These are phyloP conservation scores for Russula sp. DNA, from an alignment of 768 basidiomycete genomes.

Conservation along the genomic window DNA sequence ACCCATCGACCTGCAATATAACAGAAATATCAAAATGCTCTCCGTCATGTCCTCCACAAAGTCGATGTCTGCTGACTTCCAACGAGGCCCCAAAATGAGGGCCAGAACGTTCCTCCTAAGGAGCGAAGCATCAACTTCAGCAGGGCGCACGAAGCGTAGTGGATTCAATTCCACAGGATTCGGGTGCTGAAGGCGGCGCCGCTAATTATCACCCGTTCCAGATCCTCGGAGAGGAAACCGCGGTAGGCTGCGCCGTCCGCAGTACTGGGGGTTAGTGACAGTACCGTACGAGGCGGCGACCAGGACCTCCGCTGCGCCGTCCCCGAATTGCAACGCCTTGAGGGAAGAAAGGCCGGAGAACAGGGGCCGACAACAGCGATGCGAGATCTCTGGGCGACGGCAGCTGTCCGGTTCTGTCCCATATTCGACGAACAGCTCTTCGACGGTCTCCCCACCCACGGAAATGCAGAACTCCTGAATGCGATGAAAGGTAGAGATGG, in stretches of 20 bases:
- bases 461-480: background rate
- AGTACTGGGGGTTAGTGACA: background rate
- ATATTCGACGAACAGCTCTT: slow-evolving; percentile 10
- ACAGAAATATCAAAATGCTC: too few species aligned
- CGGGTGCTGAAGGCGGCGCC: slow-evolving; percentile 5
- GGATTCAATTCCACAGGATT: slow-evolving; percentile 6
- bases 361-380: background rate
- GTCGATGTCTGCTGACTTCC: background rate
- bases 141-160: background rate
- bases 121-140: too few species aligned
- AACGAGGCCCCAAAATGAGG: background rate
- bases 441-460: background rate
- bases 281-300: background rate
- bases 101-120: background rate
- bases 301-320: slow-evolving; percentile 6
- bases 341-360: background rate
- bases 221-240: background rate
- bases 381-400: background rate
- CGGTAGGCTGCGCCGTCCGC: background rate
- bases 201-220: background rate
- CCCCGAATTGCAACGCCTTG: slow-evolving; percentile 5
- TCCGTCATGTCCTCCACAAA: too few species aligned
- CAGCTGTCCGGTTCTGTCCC: background rate
- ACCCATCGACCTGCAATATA: too few species aligned
- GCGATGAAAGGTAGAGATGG: slow-evolving; percentile 1